phyloP scores from a whole-genome alignment of 441 rosid genomes.

The Geranium incanum region DNA sequence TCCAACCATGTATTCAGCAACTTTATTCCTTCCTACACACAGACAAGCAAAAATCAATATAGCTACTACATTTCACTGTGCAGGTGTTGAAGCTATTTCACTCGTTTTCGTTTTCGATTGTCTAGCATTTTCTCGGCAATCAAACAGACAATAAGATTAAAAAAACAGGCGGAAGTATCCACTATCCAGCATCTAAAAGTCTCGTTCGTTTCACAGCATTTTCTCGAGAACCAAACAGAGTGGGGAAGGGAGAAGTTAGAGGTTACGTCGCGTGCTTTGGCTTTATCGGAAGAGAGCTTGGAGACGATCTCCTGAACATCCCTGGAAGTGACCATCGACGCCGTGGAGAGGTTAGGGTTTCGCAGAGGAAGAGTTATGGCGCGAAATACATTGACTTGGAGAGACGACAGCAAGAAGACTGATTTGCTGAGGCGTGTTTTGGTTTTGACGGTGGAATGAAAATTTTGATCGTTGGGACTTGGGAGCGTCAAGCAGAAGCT shows the following conservation, averaged over 20 bases:
- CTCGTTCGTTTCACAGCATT: neutral
- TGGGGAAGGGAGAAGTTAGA: constrained; percentile 13
- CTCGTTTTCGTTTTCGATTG: neutral
- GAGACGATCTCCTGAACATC: constrained; percentile 77
- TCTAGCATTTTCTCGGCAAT: neutral
- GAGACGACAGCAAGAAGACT: neutral
- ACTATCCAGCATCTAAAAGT: neutral
- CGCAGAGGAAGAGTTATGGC: neutral
- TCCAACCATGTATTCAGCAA: constrained; percentile 78
- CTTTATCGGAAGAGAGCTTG: constrained; percentile 91
- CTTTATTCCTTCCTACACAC: constrained; percentile 68
- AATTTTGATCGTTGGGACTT: neutral
- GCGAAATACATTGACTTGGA: constrained; percentile 5
- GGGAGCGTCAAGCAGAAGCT: neutral
- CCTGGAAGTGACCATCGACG: constrained; percentile 36
- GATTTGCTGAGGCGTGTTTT: neutral
- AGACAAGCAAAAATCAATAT: neutral
- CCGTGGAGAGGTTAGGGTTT: neutral
- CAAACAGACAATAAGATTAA: neutral
- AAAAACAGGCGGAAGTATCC: neutral
- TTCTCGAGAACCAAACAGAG: constrained; percentile 14
- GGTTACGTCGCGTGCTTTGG: constrained; percentile 73
- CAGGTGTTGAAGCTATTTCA: neutral
- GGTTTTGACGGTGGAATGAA: neutral
- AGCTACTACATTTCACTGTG: neutral